Base-by-base conservation (phyloP, 768 basidiomycete species). In the Boletus tomentosulus region DNA sequence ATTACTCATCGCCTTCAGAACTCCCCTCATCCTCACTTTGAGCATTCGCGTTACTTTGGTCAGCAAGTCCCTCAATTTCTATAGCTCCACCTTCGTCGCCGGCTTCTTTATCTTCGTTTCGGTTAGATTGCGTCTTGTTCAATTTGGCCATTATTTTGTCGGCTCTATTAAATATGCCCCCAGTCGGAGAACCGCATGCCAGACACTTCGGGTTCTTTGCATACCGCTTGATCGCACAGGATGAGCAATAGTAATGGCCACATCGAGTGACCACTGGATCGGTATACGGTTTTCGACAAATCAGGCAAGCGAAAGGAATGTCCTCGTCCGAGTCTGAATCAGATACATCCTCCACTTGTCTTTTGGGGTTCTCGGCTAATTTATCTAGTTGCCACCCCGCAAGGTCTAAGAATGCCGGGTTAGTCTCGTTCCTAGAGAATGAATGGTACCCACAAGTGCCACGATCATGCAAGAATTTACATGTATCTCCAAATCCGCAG, bases 351-450 rank as follows among this genome's bases (percentile, higher is more conserved):
- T 67, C 65, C 35, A 70, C 74, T 59, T 81, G 76, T 71, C 79
- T 84, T 67, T 77, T 76, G n/a, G 86, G 76, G 65, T 79, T 86
- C 62, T 86, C 91, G 27, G 92, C 89, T 51, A 94, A 76, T 70
- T 94, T 91, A 76, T 99, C 97, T 52, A 99, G 78, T 73, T 99
- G 96, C 97, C 97, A 99, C 41, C 97, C 97, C 5, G 88, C 87
- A n/a, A 98, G 82, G 74, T 99, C 90, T 93, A 58, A 54, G 53
- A 57, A 51, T 33, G 25, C 41, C 57, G 39, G 54, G 35, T 60
- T 48, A 61, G 56, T 28, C 44, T 24, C 19, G 19, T 57, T 53
- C 44, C 42, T 37, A 35, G 43, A 22, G 7, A 19, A 38, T 24
- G 5, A 38, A 48, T 31, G 15, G 44, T 51, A 84, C 89, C 68